Conservation (phyloP, 352 stramenopile genomes). For the Pythium inflatum region DNA sequence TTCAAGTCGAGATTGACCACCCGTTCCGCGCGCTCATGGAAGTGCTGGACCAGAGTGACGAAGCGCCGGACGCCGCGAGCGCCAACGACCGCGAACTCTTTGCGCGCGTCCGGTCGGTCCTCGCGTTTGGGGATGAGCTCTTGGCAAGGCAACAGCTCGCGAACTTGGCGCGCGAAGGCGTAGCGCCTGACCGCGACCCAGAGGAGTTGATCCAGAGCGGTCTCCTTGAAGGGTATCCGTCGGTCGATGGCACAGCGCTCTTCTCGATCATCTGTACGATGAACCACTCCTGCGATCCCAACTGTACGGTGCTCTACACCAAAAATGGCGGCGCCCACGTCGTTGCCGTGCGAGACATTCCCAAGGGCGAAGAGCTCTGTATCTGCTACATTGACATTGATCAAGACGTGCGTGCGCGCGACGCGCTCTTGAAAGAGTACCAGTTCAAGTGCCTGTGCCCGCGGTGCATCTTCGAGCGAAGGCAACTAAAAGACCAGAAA, state of each 20-base stretch:
- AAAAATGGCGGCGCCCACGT: slow-evolving; percentile 37
- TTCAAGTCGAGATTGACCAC: slow-evolving; percentile 91
- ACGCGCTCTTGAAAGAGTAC: slow-evolving; percentile 74
- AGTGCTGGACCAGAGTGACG: slow-evolving; percentile 56
- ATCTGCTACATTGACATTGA: slow-evolving; percentile 96
- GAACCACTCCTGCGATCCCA: slow-evolving; percentile 87
- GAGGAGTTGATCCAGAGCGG: slow-evolving; percentile 9
- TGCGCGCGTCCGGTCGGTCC: slow-evolving; percentile 29
- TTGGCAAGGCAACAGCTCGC: slow-evolving; percentile 10
- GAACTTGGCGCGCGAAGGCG: not conserved
- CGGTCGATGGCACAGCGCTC: slow-evolving; percentile 87
- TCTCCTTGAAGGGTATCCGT: slow-evolving; percentile 42
- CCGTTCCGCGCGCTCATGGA: slow-evolving; percentile 74
- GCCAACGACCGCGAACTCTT: slow-evolving; percentile 40
- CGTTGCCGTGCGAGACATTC: slow-evolving; percentile 48
- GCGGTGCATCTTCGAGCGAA: slow-evolving; percentile 55
- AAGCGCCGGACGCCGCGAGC: slow-evolving; percentile 32
- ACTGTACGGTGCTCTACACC: slow-evolving; percentile 70
- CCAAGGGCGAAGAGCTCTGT: slow-evolving; percentile 91
- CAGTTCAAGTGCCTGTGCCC: slow-evolving; percentile 79
- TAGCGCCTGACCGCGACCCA: not conserved
- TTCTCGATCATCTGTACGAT: slow-evolving; percentile 87
- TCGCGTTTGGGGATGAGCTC: slow-evolving; percentile 16
- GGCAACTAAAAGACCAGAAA: slow-evolving; percentile 23
- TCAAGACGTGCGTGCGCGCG: slow-evolving; percentile 67